Conservation (phyloP, 257 asterid genomes). For the Solanum infundibuliforme region DNA sequence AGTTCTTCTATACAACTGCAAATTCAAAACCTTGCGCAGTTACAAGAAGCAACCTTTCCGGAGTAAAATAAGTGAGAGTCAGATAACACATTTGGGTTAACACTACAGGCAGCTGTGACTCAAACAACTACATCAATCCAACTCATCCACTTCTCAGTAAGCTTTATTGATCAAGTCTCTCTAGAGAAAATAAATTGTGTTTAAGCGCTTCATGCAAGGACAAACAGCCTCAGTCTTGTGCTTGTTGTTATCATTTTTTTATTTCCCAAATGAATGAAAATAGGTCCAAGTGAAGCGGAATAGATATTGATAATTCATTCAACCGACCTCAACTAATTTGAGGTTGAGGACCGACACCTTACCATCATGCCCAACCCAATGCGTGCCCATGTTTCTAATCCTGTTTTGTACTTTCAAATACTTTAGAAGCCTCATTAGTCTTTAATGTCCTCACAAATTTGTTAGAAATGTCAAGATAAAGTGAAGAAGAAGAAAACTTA, state of each 20-base stretch:
- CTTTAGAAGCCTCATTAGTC: neutral
- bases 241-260: neutral
- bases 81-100: neutral
- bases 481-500: slow-evolving; percentile 24
- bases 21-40: neutral
- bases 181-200: neutral
- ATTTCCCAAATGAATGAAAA: neutral
- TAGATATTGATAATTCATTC: neutral
- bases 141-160: neutral
- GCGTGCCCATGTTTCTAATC: neutral
- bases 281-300: neutral
- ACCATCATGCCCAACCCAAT: neutral
- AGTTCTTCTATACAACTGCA: neutral
- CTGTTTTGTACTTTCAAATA: neutral
- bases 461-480: neutral
- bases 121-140: neutral
- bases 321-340: neutral
- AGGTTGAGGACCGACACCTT: neutral
- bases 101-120: neutral
- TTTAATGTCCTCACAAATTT: neutral
- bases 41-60: neutral
- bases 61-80: neutral
- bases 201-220: neutral
- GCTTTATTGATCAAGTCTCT: neutral
- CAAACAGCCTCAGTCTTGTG: neutral